Base-by-base conservation (phyloP, 208 protist species). In the Leptomonas seymouri region DNA sequence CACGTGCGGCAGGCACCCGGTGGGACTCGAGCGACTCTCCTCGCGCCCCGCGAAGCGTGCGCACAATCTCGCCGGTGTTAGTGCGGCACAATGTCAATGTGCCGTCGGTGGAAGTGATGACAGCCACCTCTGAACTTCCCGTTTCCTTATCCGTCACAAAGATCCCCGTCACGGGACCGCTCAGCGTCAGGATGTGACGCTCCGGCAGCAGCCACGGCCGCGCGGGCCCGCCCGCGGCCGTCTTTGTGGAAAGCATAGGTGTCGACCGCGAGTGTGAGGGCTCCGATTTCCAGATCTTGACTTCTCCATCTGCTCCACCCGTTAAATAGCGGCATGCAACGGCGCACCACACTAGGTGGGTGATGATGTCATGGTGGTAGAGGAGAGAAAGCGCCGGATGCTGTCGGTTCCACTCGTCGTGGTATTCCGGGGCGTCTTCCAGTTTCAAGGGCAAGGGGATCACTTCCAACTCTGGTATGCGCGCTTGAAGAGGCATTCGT, bases 221-320 rank as follows among this genome's bases (percentile, higher is more conserved):
- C 20, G 45, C 62, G 9, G 66, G 39, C 23, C 51, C 44, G 7
- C 58, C 60, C 5, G 20, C 41, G 21, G 31, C 12, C 15, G 39
- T 20, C 21, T 30, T 30, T 6, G 14, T 23, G 12, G n/a, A 18
- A 20, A 9, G 21, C n/a, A 14, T 30, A 16, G 28, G 15, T 23
- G 23, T 8, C 41, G 48, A 56, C 25, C 59, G 44, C 14, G 85
- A 78, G 45, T 68, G 75, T 3, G 91, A 74, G 55, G 82, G 81
- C 61, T 93, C 85, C 0, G 84, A 69, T 1, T 80, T 74, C 92
- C 89, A 97, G 34, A 94, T 66, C 70, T 97, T 97, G 53, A 95
- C 86, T n/a, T 91, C 79, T 0, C 89, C 92, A 73, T 97, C 92
- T 44, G 69, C 68, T 2, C 81, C 78, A 2, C 78, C 86, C 4